phyloP scores from a whole-genome alignment of 2,329 filamentous ascomycete genomes.

The Grosmannia serpens region DNA sequence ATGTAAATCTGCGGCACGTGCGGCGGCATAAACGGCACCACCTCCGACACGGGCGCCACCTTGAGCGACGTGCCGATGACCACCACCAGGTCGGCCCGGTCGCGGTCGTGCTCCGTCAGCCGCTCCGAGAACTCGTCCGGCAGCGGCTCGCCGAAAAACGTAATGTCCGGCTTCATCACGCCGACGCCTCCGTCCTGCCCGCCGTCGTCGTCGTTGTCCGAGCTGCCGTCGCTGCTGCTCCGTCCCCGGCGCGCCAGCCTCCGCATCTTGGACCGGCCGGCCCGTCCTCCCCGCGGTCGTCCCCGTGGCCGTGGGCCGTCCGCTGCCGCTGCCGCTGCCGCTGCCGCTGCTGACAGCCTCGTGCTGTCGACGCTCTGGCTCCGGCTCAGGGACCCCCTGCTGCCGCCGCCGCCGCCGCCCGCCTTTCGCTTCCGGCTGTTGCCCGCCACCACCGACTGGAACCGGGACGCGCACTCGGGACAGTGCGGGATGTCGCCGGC shows the following conservation, averaged over 20 bases:
- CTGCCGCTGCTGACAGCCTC: not conserved
- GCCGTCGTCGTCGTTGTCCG: slow-evolving; percentile 39
- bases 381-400: not conserved
- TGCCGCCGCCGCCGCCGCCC: slow-evolving; percentile 3
- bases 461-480: slow-evolving; percentile 48
- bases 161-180: slow-evolving; percentile 96
- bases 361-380: not conserved
- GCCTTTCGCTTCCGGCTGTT: slow-evolving; percentile 14
- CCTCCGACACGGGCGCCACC: slow-evolving; percentile 87
- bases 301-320: not conserved
- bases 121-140: slow-evolving; percentile 73
- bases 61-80: slow-evolving; percentile 96
- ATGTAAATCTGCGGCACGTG: slow-evolving; percentile 85
- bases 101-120: slow-evolving; percentile 69
- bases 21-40: slow-evolving; percentile 68
- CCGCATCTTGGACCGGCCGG: slow-evolving; percentile 20
- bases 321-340: not conserved
- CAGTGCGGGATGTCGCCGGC: slow-evolving; percentile 69
- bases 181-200: slow-evolving; percentile 50
- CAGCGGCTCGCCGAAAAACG: slow-evolving; percentile 88
- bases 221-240: slow-evolving; percentile 27
- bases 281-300: not conserved
- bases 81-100: slow-evolving; percentile 76
- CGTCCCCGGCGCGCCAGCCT: slow-evolving; percentile 28
- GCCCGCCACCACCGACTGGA: not conserved